A percentile compares a stretch with the other conserved stretches of the same genome.
phyloP scores from a whole-genome alignment of 2,329 filamentous ascomycete genomes.

The Pyricularia grisea region DNA sequence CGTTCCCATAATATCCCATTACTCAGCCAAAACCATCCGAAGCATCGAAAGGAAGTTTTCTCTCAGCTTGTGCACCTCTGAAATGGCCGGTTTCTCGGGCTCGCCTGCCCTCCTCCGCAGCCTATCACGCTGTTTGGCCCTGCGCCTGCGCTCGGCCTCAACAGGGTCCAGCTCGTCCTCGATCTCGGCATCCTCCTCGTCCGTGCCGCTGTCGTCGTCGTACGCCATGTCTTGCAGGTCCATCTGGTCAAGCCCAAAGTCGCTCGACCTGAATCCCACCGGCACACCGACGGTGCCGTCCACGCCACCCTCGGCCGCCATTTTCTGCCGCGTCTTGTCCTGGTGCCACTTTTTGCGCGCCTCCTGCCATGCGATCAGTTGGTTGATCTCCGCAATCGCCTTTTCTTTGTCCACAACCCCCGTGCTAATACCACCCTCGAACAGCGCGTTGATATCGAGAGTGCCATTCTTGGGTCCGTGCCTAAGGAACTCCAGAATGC shows the following conservation, averaged over 20 bases:
- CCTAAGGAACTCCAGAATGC: slow-evolving; percentile 85
- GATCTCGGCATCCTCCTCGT: slow-evolving; percentile 56
- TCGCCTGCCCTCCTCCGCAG: slow-evolving; percentile 75
- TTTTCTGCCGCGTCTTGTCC: slow-evolving; percentile 96
- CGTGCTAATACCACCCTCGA: slow-evolving; percentile 66
- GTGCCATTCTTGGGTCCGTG: slow-evolving; percentile 79
- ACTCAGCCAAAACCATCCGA: slow-evolving; percentile 70
- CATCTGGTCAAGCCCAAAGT: slow-evolving; percentile 83
- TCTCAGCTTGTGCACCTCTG: slow-evolving; percentile 69
- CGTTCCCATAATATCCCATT: slow-evolving; percentile 14
- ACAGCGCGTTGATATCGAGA: slow-evolving; percentile 88
- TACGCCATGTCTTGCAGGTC: slow-evolving; percentile 83
- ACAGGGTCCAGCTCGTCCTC: slow-evolving; percentile 83
- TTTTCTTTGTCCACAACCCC: slow-evolving; percentile 60
- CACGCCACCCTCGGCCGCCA: slow-evolving; percentile 70
- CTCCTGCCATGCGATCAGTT: slow-evolving; percentile 86
- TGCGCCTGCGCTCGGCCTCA: slow-evolving; percentile 69
- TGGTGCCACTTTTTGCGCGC: slow-evolving; percentile 96
- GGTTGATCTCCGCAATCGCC: slow-evolving; percentile 72
- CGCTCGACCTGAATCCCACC: slow-evolving; percentile 61
- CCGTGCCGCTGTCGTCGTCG: slow-evolving; percentile 56
- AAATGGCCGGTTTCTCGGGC: slow-evolving; percentile 70
- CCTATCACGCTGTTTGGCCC: slow-evolving; percentile 69
- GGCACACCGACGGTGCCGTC: slow-evolving; percentile 33
- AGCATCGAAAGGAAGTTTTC: slow-evolving; percentile 77